Base-by-base conservation (phyloP, 2,329 filamentous ascomycete genomes). In the Pleomassaria siparia region DNA sequence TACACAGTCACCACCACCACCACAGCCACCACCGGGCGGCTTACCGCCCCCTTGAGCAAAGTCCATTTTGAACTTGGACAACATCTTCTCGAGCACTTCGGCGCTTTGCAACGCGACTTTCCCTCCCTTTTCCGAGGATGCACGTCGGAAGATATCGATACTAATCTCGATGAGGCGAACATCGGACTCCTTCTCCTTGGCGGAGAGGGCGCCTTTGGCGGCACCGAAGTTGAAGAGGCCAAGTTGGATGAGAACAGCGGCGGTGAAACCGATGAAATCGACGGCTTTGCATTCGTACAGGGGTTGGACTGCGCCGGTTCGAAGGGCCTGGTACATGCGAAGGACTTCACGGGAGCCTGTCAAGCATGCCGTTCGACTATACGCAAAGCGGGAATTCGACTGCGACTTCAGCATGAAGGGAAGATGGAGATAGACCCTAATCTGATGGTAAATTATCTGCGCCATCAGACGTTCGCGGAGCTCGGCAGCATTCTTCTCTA, bases 231-330 rank as follows among this genome's bases (percentile, higher is more conserved):
- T 71, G 51, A 74, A 62, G 6, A 74, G 62, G 2, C 72, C 72
- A n/a, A 77, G 63, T 9, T 74, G 60, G 25, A 77, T 59, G 18
- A 77, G 62, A 1, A 75, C 66, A 2, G 74, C 71, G 5, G 72
- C 67, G 1, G 73, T 76, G 58, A 77, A 77, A 29, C 69, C 75
- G 30, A 75, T 68, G 48, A 77, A 76, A 53, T 77, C 75, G 15
- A 74, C 61, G 8, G 73, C 72, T 47, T 75, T 75, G 63, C 75
- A 76, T 47, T 77, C 72, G 56, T 74, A 76, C 0, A 75, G 55
- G 10, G 70, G 70, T 45, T 67, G 63, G 2, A 54, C 60, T 43
- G 46, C 59, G 20, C 66, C 63, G 7, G 62, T 63, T 5, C 71
- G 68, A 4, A 76, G 61, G 1, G 66, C 49, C 20, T 72, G 67